Base-by-base conservation (phyloP, 306 rosid genomes). In the Parietaria judaica region DNA sequence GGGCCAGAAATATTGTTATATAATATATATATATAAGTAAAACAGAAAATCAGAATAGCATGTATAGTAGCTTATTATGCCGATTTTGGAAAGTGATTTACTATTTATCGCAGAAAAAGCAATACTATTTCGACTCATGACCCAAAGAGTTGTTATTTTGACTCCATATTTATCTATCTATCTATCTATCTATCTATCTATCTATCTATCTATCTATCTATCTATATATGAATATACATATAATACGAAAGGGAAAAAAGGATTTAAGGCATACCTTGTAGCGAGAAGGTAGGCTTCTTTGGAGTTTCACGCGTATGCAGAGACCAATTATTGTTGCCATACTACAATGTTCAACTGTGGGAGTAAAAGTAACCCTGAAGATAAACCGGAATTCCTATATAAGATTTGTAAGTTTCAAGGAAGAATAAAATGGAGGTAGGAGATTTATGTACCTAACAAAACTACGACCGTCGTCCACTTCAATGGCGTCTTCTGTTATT, bases 241-340 rank as follows among this genome's bases (percentile, higher is more conserved):
- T 36, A 36, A 47, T 12, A 36, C n/a, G 5, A 7, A 3, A 47
- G 17, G 36, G 56, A 51, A 34, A 17, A 56, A 56, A 5, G 58
- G 41, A 60, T 45, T 37, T 6, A 56, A 34, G 31, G 14, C 16
- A 17, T 78, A 94, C 97, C 97, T 94, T 94, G 77, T 77, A 94
- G 41, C 89, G 89, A 7, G 79, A 73, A 70, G 97, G 99, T 63
- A 94, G 66, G 80, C 90, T 86, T 78, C 94, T 88, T 79, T 80
- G 59, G 67, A 88, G 99, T 73, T 94, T 88, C 54, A 86, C 99
- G 14, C 94, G 79, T 50, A 94, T 47, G 82, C 99, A 94, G 49
- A 94, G 84, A 66, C 99, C 99, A 67, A 94, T 94, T 65, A 94
- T 66, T 2, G 97, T 80, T 12, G 95, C 99, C 99, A 94, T 94